Evolutionary conservation across 352 stramenopile species (phyloP).

Genomic region (Peronospora belbahrii): DNA sequence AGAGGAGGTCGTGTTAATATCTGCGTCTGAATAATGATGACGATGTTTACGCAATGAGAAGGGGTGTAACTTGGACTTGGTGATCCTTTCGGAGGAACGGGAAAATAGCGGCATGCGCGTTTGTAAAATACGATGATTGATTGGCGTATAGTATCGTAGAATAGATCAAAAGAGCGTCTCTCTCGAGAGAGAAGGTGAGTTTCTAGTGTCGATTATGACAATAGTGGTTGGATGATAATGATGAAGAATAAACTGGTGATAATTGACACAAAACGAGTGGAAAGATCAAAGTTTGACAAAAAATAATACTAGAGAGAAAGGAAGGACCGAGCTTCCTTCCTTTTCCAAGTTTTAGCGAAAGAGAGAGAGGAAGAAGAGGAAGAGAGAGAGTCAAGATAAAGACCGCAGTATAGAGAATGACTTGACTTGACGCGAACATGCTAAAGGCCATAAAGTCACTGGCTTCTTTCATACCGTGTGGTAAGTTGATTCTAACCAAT

Average conservation of each 20-base stretch:
- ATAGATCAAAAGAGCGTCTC: too few species aligned
- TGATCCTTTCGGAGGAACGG: slow-evolving; percentile 32
- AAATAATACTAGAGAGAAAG: too few species aligned
- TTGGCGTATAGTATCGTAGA: too few species aligned
- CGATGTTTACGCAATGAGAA: slow-evolving; percentile 70
- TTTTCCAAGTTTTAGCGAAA: too few species aligned
- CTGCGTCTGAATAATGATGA: slow-evolving; percentile 16
- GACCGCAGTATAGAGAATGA: slow-evolving; percentile 29
- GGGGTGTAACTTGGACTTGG: slow-evolving; percentile 44
- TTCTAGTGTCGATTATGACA: too few species aligned
- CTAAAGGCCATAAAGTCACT: slow-evolving; percentile 9
- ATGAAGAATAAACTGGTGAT: neutral
- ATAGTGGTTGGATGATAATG: neutral
- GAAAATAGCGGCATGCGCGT: slow-evolving; percentile 60
- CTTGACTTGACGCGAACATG: slow-evolving; percentile 1
- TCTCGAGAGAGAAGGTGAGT: too few species aligned
- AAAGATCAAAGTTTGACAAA: too few species aligned
- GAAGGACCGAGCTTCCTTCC: too few species aligned
- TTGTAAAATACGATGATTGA: slow-evolving; percentile 9
- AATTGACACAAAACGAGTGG: too few species aligned
- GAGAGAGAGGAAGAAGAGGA: too few species aligned
- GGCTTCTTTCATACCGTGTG: slow-evolving; percentile 26
- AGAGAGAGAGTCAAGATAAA: too few species aligned
- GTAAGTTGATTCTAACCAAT: slow-evolving; percentile 21
- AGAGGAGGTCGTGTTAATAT: slow-evolving; percentile 5